Base-by-base conservation (phyloP, 106 monocot genomes). In the Xerophyta viscosa region DNA sequence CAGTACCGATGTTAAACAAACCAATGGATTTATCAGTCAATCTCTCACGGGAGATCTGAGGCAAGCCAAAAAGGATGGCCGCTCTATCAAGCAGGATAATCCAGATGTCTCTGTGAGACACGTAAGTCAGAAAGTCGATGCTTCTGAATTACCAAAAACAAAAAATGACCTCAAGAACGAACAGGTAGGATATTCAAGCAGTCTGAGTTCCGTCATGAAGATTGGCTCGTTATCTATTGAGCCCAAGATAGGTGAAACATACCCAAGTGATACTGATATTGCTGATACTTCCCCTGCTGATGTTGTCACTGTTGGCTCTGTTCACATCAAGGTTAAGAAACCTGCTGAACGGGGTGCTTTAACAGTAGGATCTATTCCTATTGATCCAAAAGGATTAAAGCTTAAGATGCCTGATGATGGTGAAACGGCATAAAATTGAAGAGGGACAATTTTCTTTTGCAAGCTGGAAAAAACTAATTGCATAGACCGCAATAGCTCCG, bases 291-390 rank as follows among this genome's bases (percentile, higher is more conserved):
- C 46, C 3, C 9, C 37, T 18, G 42, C 11, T 22, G 67, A 69
- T 59, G 61, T 74, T 30, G 72, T 87, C 15, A 81, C 77, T 33
- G 76, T 81, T 11, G 81, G 81, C 18, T 74, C 81, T 11, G 52
- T 77, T 61, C 74, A 50, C n/a, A 70, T 87, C 42, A 81, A 77
- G 60, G 81, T 87, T 20, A 69, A 66, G 11, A 67, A 62, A 22
- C 33, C 30, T 20, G 71, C 45, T 19, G 69, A 77, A 20, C 50
- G 61, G 2, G 52, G 27, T 27, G 15, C 56, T 51, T 24, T 67
- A 19, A 50, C 27, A 54, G 53, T 66, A 24, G 69, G 54, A 11
- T 37, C 52, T 3, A 41, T 57, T 44, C 46, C 73, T 31, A 31
- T 53, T 19, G 60, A 61, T 27, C 24, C 62, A 7, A 55, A 55